Base-by-base conservation (phyloP, 192 early-diverging fungal genomes). In the Coemansia aciculifera region DNA sequence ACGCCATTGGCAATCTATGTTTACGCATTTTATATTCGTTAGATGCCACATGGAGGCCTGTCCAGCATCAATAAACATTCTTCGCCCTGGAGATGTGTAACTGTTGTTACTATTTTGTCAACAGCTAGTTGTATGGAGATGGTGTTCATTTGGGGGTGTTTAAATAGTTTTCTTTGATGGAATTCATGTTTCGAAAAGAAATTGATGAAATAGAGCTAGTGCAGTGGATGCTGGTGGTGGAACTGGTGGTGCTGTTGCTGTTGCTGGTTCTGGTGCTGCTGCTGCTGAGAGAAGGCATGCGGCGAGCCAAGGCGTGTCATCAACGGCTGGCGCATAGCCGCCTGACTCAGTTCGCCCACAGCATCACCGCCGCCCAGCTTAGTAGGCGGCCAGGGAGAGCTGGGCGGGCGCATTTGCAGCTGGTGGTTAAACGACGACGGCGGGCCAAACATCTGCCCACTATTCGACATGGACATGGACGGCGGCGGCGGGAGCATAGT, bases 241-340 rank as follows among this genome's bases (percentile, higher is more conserved):
- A 59, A 32, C 24, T 43, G 42, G 8, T 31, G 42, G 3, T 46
- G 42, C 11, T 31, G 42, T 0, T 46, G 42, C 11, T n/a, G 46
- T 1, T 21, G 44, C 13, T 29, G 49, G 1, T 68, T 57, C 5
- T 32, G 44, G 12, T 61, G 64, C 36, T 34, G 69, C 31, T 61
- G 66, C n/a, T 59, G 69, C 51, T 77, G 74, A 34, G 43, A 39
- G 12, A 56, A 52, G n/a, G 46, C 43, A n/a, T 66, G 71, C 11
- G 23, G 46, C 59, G 59, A 64, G 34, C 62, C 64, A 27, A 60
- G 37, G 60, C 62, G 71, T 15, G 64, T 13, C 36, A 48, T 56
- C 63, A 57, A 46, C 10, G 66, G 61, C n/a, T 59, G 52, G 2
- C 49, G 51, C 36, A 60, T 60, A 27, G 63, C 32, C 43, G 12